Base-by-base conservation (phyloP, 768 basidiomycete species). In the Tylopilus felleus region DNA sequence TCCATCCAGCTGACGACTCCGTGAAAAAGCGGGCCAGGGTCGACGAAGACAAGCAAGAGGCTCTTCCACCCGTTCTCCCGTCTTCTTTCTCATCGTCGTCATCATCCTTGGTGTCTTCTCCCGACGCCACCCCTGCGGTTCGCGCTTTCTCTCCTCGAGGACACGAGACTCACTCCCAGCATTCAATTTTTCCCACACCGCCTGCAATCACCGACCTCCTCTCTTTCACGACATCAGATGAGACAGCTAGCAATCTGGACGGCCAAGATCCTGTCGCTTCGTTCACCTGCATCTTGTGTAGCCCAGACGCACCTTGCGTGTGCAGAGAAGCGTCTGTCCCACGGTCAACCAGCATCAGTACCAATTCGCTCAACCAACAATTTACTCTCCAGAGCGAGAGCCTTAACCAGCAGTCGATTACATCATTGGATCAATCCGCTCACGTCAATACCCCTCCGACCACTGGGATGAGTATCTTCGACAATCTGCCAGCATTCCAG, bases 401-500 rank as follows among this genome's bases (percentile, higher is more conserved):
- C 29, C 49, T 60, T 28, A 39, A 42, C 35, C 56, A 52, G 12
- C 60, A 54, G 21, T 35, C 52, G 58, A 63, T 39, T 27, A 41
- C 55, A 35, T 52, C 67, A 23, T 48, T 70, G 60, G 51, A 62
- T 48, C 51, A 68, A 62, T 35, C 70, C 55, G 55, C 71, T 40
- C 68, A 63, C 19, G 53, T 67, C 9, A 58, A 61, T n/a, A 38
- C 65, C 8, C 59, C 71, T 21, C 42, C 71, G n/a, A 57, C 69
- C 21, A 56, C 68, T 43, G 58, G 67, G 28, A 55, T 72, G n/a
- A 90, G 85, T 47, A 86, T 88, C 51, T 77, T 90, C 38, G 88
- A 90, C 53, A 84, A 88, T 60, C 78, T 90, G 1, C 88, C 90
- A 35, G 79, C 84, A 10, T 93, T 88, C 67, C 87, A 93, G 61